Evolutionary conservation across 2,329 filamentous ascomycete species (phyloP).

Genomic region (Cordyceps sp.): DNA sequence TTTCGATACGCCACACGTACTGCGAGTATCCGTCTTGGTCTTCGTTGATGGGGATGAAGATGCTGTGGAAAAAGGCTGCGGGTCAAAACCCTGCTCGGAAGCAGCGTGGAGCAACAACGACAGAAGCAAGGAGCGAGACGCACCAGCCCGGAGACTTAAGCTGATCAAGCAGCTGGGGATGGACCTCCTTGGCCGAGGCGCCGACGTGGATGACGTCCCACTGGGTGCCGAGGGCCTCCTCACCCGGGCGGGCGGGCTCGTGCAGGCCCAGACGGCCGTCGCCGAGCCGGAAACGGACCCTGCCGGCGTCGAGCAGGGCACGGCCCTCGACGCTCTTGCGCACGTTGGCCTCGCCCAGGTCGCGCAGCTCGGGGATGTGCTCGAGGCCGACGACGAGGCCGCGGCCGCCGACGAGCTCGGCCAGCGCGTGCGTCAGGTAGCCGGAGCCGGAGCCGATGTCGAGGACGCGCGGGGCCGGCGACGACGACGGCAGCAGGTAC

Average conservation of each 20-base stretch:
- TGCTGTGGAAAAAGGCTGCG: conserved; percentile 17
- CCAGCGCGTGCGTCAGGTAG: conserved; percentile 78
- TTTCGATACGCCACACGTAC: conserved; percentile 60
- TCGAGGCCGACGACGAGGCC: conserved; percentile 54
- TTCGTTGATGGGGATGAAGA: conserved; percentile 64
- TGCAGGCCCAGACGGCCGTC: conserved; percentile 55
- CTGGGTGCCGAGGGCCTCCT: conserved; percentile 30
- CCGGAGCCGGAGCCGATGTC: conserved; percentile 64
- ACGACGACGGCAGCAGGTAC: conserved; percentile 19
- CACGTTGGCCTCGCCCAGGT: conserved; percentile 50
- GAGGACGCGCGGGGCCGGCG: conserved; percentile 36
- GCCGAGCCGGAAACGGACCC: conserved; percentile 55
- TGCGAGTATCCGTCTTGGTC: conserved; percentile 30
- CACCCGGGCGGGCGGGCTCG: conserved; percentile 23
- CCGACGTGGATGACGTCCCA: conserved; percentile 97
- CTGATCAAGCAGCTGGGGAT: conserved; percentile 58
- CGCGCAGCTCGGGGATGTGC: conserved; percentile 49
- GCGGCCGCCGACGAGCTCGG: conserved; percentile 47
- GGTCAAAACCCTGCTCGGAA: conserved; percentile 1
- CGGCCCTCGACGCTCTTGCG: conserved; percentile 40
- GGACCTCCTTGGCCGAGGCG: conserved; percentile 61
- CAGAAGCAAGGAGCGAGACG: conserved; percentile 5
- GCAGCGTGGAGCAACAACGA: not conserved
- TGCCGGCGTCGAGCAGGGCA: conserved; percentile 42
- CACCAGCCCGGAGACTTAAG: conserved; percentile 57